Conservation (phyloP, 495 filamentous ascomycete species). For the Penicillium simplicissimum region DNA sequence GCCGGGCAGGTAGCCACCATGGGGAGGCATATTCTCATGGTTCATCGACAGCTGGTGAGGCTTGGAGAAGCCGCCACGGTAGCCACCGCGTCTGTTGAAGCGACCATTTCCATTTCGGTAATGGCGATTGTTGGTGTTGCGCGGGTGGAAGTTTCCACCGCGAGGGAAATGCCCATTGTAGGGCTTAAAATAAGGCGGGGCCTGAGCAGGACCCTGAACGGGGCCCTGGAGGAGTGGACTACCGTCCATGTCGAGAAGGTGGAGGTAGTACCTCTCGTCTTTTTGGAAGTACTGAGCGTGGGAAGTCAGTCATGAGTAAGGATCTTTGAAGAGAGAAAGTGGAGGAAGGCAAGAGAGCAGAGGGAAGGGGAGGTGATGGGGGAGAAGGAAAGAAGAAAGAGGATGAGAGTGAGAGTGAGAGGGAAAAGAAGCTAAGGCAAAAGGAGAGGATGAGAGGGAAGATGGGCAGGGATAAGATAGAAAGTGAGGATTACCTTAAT, state of each 20-base stretch:
- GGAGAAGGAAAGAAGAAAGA: neutral
- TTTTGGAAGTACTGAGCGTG: conserved; percentile 18
- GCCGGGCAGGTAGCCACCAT: neutral
- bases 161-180: neutral
- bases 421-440: neutral
- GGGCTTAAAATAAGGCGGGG: neutral
- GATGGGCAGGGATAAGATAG: too few species aligned
- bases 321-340: neutral
- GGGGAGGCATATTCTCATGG: conserved; percentile 4
- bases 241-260: conserved; percentile 10
- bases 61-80: neutral
- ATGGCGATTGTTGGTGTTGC: neutral
- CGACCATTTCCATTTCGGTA: conserved; percentile 5
- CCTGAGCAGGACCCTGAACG: neutral
- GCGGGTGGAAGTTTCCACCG: neutral
- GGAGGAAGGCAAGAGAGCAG: neutral
- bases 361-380: neutral
- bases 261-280: conserved; percentile 14
- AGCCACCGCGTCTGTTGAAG: neutral
- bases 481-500: conserved; percentile 18
- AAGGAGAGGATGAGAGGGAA: neutral
- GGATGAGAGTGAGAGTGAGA: neutral
- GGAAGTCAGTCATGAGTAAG: neutral
- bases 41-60: neutral
- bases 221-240: neutral